Base-by-base conservation (phyloP, 108 stramenopile species). In the Discostella pseudostelligera region DNA sequence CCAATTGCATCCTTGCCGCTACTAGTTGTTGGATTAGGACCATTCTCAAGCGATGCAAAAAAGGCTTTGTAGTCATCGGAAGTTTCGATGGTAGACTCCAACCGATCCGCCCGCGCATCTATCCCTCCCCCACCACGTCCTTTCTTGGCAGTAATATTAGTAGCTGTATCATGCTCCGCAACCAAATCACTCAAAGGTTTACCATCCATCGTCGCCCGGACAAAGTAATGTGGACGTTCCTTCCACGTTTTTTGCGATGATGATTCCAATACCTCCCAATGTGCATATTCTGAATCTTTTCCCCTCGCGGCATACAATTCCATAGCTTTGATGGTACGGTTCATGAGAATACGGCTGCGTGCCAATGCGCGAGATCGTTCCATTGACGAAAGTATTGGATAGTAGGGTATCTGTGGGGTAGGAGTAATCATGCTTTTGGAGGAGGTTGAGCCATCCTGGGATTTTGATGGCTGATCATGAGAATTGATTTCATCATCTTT, bases 211-310 rank as follows among this genome's bases (percentile, higher is more conserved):
- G 64, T 43, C 14, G 58, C 42, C 17, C 42, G 48, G 16, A 70
- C 57, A 47, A 77, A 59, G 11, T 51, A 37, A 49, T 65, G 48
- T 24, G 62, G 62, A 26, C 55, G 68, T 35, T 43, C 24, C 35
- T 74, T 78, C 77, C 77, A 78, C 16, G 77, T 69, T 49, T 78
- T 78, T 46, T 78, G 77, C 10, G 77, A 77, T 9, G 63, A 11
- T 10, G 76, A 77, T 54, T 77, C 68, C 24, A 58, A 19, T 7
- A 77, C 43, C 39, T 77, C 76, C 76, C 76, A 76, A 8, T 17
- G 39, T 0, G 24, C 12, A 26, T n/a, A 24, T 20, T 57, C 46
- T 11, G 6, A 21, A 44, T 60, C 51, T 12, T 29, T 35, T 51
- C 13, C 37, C 42, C 26, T 35, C 20, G 37, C 51, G 16, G 63